A percentile compares a stretch with the other conserved stretches of the same genome.
These are phyloP conservation scores for Xerocomus brunneocitrinus DNA, from an alignment of 768 basidiomycete species.

Conservation along the genomic window DNA sequence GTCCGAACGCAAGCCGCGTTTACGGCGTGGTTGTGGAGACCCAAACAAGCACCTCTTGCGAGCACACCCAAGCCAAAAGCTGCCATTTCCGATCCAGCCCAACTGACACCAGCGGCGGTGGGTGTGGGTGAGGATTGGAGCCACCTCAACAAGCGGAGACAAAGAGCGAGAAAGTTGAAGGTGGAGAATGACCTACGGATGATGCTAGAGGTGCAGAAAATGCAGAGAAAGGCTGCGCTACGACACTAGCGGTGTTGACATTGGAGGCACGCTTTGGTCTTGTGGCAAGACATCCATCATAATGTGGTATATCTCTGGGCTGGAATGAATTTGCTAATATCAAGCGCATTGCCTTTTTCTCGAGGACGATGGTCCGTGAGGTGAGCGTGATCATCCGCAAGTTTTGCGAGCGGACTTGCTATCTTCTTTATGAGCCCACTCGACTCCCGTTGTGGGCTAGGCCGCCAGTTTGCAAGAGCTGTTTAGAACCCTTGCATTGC, in stretches of 20 bases:
- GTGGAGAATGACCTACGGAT: slow-evolving; percentile 40
- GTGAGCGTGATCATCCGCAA: no score
- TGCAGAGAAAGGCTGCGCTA: slow-evolving; percentile 8
- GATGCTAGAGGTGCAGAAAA: slow-evolving; percentile 34
- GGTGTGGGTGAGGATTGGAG: slow-evolving; percentile 42
- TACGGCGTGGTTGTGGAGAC: slow-evolving; percentile 42
- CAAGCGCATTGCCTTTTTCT: no score
- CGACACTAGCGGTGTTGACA: neutral
- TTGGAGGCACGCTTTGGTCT: no score
- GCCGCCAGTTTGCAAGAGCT: no score
- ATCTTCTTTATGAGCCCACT: no score
- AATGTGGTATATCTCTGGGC: neutral
- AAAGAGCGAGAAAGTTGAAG: slow-evolving; percentile 42
- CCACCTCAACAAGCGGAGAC: slow-evolving; percentile 55
- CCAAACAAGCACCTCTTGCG: neutral
- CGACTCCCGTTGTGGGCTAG: no score
- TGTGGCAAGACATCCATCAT: no score
- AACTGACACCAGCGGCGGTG: slow-evolving; percentile 19
- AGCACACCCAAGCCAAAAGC: neutral
- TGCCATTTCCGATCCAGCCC: neutral
- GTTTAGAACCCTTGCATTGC: no score
- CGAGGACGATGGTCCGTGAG: no score
- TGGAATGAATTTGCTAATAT: neutral
- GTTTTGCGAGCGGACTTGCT: no score
- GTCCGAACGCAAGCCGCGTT: slow-evolving; percentile 31